These are phyloP conservation scores for Leishmania tarentolae DNA, from an alignment of 208 protist genomes.

Conservation along the genomic window DNA sequence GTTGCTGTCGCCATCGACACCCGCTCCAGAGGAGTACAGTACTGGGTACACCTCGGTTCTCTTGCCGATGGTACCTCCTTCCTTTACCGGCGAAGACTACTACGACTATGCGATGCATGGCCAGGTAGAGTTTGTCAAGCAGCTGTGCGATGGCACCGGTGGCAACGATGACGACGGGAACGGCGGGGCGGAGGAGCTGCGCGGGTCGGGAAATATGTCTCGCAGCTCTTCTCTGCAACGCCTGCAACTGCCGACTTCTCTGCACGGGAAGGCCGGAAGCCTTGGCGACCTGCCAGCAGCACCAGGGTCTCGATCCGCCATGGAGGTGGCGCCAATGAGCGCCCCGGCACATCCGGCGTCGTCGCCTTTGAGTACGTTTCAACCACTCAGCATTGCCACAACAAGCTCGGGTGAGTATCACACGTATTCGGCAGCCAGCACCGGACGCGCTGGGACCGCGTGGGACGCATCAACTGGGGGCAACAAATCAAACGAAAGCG, in stretches of 20 bases:
- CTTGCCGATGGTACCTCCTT: not conserved
- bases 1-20: not conserved
- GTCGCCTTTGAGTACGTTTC: not conserved
- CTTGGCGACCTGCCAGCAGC: not conserved
- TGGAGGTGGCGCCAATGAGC: not conserved
- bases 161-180: not conserved
- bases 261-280: not conserved
- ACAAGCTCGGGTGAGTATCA: not conserved
- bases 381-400: not conserved
- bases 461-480: not conserved
- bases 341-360: not conserved
- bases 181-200: not conserved
- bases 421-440: not conserved
- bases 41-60: not conserved
- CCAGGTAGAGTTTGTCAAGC: constrained; percentile 1
- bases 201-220: not conserved
- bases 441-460: not conserved
- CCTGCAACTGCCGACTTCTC: not conserved
- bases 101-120: constrained; percentile 8
- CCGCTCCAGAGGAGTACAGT: not conserved
- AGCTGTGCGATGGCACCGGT: constrained; percentile 1
- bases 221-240: not conserved
- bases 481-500: not conserved
- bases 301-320: not conserved
- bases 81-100: not conserved